phyloP scores from a whole-genome alignment of 805 yeast species.

The Schwanniomyces occidentalis region DNA sequence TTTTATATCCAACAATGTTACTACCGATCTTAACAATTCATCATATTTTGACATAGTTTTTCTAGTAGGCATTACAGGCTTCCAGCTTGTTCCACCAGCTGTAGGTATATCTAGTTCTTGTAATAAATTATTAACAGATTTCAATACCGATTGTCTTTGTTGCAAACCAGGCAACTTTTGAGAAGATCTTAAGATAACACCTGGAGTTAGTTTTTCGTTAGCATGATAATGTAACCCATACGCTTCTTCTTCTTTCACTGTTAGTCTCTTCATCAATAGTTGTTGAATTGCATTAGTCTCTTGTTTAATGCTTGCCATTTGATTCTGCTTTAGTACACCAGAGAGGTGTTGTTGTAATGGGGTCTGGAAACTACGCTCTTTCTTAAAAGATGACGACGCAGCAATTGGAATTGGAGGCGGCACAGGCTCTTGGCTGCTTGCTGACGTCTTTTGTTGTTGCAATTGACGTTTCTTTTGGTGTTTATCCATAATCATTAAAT shows the following conservation, averaged over 20 bases:
- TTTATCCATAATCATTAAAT: conserved; percentile 70
- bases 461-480: conserved; percentile 53
- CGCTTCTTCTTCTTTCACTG: conserved; percentile 77
- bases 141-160: conserved; percentile 69
- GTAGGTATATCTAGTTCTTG: conserved; percentile 79
- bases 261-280: conserved; percentile 54
- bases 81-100: conserved; percentile 48
- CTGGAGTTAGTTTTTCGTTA: conserved; percentile 67
- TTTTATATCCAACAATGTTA: conserved; percentile 76
- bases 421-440: conserved; percentile 43
- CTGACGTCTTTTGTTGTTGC: conserved; percentile 19
- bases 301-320: conserved; percentile 25
- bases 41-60: conserved; percentile 77
- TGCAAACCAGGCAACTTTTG: conserved; percentile 45
- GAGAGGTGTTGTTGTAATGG: conserved; percentile 45
- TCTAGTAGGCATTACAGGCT: conserved; percentile 87
- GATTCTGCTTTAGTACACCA: conserved; percentile 36
- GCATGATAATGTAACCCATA: conserved; percentile 82
- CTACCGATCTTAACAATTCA: conserved; percentile 65
- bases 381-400: conserved; percentile 50
- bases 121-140: conserved; percentile 67
- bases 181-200: conserved; percentile 79
- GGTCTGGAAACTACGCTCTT: conserved; percentile 44
- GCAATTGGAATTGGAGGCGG: conserved; percentile 60
- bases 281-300: conserved; percentile 43